These are phyloP conservation scores for Metschnikowia chrysomelidarum DNA, from an alignment of 805 yeast species.

Conservation along the genomic window DNA sequence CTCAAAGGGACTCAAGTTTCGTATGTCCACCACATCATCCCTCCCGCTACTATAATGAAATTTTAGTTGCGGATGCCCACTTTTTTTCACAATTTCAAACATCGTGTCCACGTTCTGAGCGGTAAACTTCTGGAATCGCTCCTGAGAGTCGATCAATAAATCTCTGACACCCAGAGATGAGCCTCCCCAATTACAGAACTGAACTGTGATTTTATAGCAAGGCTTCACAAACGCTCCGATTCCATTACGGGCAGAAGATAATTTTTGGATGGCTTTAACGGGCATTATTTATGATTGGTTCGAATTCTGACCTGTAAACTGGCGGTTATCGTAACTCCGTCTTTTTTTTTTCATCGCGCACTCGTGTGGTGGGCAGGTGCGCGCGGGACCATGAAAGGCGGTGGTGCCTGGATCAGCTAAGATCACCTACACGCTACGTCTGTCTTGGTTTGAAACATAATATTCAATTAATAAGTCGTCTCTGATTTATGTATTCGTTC, in stretches of 20 bases:
- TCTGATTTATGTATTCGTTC: no score
- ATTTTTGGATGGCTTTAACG: slow-evolving; percentile 57
- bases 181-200: slow-evolving; percentile 95
- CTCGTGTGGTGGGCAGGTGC: not conserved
- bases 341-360: slow-evolving; percentile 2
- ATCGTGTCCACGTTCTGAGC: slow-evolving; percentile 60
- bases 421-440: no score
- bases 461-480: no score
- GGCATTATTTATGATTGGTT: slow-evolving; percentile 48
- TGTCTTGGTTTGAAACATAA: no score
- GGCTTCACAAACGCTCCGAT: slow-evolving; percentile 71
- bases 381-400: no score
- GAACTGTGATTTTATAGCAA: slow-evolving; percentile 71
- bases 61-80: slow-evolving; percentile 78
- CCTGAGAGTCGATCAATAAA: slow-evolving; percentile 22
- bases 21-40: slow-evolving; percentile 59
- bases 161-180: slow-evolving; percentile 78
- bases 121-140: slow-evolving; percentile 63
- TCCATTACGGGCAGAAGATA: slow-evolving; percentile 70
- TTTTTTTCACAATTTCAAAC: slow-evolving; percentile 63
- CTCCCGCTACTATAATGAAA: slow-evolving; percentile 37
- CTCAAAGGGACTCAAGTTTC: slow-evolving; percentile 62
- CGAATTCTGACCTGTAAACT: no score
- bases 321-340: no score
- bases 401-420: no score